A percentile compares a stretch with the other conserved stretches of the same genome.
Evolutionary conservation across 768 basidiomycete genomes (phyloP).

Genomic region (Strobilomyces confusus): DNA sequence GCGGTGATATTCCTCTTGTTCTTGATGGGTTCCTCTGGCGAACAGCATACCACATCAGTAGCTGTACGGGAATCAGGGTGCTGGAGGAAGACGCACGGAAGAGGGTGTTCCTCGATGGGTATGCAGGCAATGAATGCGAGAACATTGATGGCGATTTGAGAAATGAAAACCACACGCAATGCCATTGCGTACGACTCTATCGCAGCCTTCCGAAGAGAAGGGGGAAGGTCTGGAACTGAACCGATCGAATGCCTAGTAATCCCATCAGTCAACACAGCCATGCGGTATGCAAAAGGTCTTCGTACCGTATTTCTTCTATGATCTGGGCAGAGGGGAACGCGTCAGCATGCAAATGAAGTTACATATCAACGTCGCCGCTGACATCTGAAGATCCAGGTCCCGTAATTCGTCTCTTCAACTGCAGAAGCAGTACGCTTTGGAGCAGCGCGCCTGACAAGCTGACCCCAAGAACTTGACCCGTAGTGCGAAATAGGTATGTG

Average conservation of each 20-base stretch:
- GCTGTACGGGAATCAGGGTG: conserved; percentile 13
- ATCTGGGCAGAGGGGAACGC: conserved; percentile 42
- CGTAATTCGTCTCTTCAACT: conserved; percentile 69
- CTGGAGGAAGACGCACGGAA: conserved; percentile 38
- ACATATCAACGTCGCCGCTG: conserved; percentile 34
- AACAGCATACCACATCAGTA: conserved; percentile 11
- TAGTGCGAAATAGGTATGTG: conserved; percentile 89
- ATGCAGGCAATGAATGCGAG: conserved; percentile 64
- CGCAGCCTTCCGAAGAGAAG: conserved; percentile 53
- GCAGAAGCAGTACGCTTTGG: conserved; percentile 70
- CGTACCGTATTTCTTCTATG: conserved; percentile 67
- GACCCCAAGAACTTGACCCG: conserved; percentile 94
- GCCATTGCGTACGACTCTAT: conserved; percentile 77
- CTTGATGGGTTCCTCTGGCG: conserved; percentile 56
- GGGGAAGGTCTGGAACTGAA: conserved; percentile 63
- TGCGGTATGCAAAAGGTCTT: conserved; percentile 11
- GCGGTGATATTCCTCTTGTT: conserved; percentile 56
- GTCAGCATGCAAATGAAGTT: conserved; percentile 17
- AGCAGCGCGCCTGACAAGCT: conserved; percentile 81
- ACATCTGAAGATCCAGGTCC: conserved; percentile 74
- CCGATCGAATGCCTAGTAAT: conserved; percentile 59
- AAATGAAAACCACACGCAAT: conserved; percentile 78
- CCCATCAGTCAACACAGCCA: conserved; percentile 13
- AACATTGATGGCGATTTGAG: conserved; percentile 65
- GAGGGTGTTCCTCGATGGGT: conserved; percentile 70